phyloP scores from a whole-genome alignment of 192 early-diverging fungal genomes.

The Chytriomyces confervae region DNA sequence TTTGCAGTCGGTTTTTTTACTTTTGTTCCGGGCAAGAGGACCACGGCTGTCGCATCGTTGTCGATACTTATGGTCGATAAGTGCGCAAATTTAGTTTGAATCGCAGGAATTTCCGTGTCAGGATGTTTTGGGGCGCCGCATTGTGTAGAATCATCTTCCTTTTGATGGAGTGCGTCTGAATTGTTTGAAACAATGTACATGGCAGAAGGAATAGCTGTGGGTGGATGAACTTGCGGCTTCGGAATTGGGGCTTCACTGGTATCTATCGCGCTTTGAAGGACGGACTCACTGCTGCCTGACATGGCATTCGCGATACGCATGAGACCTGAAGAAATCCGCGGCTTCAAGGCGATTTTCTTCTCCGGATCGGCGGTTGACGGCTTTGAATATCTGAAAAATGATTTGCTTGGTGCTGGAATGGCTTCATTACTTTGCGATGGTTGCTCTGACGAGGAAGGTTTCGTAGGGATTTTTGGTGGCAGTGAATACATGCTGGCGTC shows the following conservation, averaged over 20 bases:
- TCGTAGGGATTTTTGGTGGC: background rate
- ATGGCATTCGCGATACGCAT: conserved; percentile 2
- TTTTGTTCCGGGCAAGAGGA: too few relatives aligned
- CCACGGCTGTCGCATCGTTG: too few relatives aligned
- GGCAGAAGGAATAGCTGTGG: background rate
- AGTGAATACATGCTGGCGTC: background rate
- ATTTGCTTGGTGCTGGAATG: too few relatives aligned
- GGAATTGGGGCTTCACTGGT: background rate
- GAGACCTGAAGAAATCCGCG: conserved; percentile 7
- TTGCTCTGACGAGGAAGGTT: background rate
- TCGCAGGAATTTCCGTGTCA: background rate
- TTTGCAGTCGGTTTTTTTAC: too few relatives aligned
- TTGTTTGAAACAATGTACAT: background rate
- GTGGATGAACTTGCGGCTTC: background rate
- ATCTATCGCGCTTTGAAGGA: background rate
- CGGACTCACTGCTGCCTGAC: background rate
- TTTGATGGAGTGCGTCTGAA: background rate
- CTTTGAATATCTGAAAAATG: too few relatives aligned
- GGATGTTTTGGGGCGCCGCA: background rate
- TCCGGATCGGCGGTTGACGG: background rate
- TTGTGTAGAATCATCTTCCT: background rate
- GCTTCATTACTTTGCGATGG: background rate
- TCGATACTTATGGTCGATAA: too few relatives aligned
- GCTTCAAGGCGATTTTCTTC: background rate
- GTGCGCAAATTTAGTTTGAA: too few relatives aligned